These are phyloP conservation scores for Kentomonas sorsogonicus DNA, from an alignment of 208 protist species.

Conservation along the genomic window DNA sequence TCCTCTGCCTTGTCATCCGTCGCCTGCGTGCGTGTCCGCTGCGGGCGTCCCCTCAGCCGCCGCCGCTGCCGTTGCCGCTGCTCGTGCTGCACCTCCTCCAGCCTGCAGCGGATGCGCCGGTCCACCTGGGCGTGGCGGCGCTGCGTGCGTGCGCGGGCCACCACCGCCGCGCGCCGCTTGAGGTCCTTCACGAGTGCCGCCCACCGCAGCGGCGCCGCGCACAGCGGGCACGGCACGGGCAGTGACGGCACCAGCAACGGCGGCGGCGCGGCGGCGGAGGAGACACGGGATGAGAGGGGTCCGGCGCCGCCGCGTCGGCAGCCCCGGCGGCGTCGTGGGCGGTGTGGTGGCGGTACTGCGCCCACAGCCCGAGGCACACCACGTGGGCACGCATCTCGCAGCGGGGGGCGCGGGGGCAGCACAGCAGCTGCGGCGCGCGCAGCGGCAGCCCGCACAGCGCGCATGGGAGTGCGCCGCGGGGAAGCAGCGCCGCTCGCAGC, in stretches of 20 bases:
- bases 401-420: conserved; percentile 61
- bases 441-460: conserved; percentile 71
- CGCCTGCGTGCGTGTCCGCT: too few species aligned
- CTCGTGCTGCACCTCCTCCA: conserved; percentile 16
- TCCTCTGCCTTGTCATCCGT: too few species aligned
- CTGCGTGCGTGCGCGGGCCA: conserved; percentile 27
- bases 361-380: conserved; percentile 73
- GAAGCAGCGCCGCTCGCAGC: conserved; percentile 28
- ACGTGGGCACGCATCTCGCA: conserved; percentile 61
- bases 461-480: conserved; percentile 46
- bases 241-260: conserved; percentile 13
- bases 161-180: conserved; percentile 48
- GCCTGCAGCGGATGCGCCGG: conserved; percentile 28
- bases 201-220: conserved; percentile 60
- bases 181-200: conserved; percentile 46
- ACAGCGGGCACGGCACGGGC: conserved; percentile 64
- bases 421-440: conserved; percentile 38
- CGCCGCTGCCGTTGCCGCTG: background rate
- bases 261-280: too few species aligned
- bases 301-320: too few species aligned
- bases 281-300: too few species aligned
- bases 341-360: conserved; percentile 22
- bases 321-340: conserved; percentile 2
- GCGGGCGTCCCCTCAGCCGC: too few species aligned
- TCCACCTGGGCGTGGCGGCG: conserved; percentile 45